These are phyloP conservation scores for Crithidia sp. DNA, from an alignment of 208 protist genomes.

Conservation along the genomic window DNA sequence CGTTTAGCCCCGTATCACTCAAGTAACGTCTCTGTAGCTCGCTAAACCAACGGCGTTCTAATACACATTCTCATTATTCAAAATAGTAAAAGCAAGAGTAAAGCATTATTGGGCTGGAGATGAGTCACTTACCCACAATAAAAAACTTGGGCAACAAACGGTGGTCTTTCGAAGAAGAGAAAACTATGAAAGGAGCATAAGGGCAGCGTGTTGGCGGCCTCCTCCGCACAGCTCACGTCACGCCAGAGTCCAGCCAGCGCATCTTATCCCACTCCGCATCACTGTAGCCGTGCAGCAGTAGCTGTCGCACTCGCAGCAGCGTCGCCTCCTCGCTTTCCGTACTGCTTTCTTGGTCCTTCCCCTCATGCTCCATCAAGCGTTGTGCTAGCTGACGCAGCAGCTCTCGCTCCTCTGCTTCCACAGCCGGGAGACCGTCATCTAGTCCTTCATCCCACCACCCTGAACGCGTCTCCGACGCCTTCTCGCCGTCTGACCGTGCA, in stretches of 20 bases:
- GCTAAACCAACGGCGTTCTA: no score
- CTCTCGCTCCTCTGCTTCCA: neutral
- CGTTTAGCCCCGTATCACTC: no score
- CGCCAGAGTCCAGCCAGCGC: slow-evolving; percentile 25
- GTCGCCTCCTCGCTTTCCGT: slow-evolving; percentile 9
- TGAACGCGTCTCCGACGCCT: neutral
- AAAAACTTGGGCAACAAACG: neutral
- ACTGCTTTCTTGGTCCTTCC: neutral
- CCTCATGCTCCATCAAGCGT: slow-evolving; percentile 1
- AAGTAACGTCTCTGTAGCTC: no score
- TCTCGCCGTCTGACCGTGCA: neutral
- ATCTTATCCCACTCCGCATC: slow-evolving; percentile 64
- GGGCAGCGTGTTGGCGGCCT: no score
- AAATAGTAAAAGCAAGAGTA: no score
- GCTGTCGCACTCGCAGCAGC: slow-evolving; percentile 26
- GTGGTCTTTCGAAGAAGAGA: no score
- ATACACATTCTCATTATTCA: no score
- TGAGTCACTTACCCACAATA: neutral
- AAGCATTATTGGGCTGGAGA: no score
- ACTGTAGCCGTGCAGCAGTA: slow-evolving; percentile 60
- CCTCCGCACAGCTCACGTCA: slow-evolving; percentile 6
- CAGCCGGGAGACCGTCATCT: neutral
- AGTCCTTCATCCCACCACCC: neutral
- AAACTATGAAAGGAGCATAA: no score
- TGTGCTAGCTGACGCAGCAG: slow-evolving; percentile 1